Percentiles rank a stretch among this genome's conserved stretches.
Evolutionary conservation across 2,329 filamentous ascomycete genomes (phyloP).

Genomic region (Chaetothyriales sp.): DNA sequence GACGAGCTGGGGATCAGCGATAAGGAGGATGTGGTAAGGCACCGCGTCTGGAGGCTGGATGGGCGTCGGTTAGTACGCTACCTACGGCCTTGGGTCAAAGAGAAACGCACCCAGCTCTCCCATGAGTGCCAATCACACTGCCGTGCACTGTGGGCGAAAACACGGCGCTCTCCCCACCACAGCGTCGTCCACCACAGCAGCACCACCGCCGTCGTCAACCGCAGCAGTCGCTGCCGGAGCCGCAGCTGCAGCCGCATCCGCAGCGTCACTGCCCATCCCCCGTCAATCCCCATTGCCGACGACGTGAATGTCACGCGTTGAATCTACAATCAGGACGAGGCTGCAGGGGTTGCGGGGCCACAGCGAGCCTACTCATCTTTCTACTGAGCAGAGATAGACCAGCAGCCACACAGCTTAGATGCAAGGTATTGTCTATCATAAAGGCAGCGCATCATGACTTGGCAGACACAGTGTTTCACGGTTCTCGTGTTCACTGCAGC

Average conservation of each 20-base stretch:
- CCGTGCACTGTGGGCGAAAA: slow-evolving; percentile 57
- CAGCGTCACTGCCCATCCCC: neutral
- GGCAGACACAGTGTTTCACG: too few species aligned
- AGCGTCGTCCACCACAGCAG: slow-evolving; percentile 62
- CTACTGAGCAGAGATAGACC: too few species aligned
- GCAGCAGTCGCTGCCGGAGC: neutral
- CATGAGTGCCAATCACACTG: slow-evolving; percentile 71
- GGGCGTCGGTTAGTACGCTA: slow-evolving; percentile 2
- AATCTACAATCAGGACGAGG: too few species aligned
- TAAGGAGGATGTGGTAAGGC: slow-evolving; percentile 71
- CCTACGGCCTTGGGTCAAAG: neutral
- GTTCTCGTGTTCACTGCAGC: too few species aligned
- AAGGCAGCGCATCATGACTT: too few species aligned
- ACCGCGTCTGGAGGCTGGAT: slow-evolving; percentile 58
- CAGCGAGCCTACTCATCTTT: too few species aligned
- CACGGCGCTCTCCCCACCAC: slow-evolving; percentile 72
- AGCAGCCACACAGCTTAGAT: too few species aligned
- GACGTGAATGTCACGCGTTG: neutral
- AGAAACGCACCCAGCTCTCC: slow-evolving; percentile 69
- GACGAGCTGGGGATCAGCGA: slow-evolving; percentile 84
- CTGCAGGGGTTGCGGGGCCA: too few species aligned
- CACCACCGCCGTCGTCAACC: slow-evolving; percentile 37
- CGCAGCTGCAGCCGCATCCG: too few species aligned
- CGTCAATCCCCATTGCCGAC: neutral
- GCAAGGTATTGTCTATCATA: too few species aligned